These are phyloP conservation scores for Alternaria conjuncta DNA, from an alignment of 2,329 filamentous ascomycete genomes.

Conservation along the genomic window DNA sequence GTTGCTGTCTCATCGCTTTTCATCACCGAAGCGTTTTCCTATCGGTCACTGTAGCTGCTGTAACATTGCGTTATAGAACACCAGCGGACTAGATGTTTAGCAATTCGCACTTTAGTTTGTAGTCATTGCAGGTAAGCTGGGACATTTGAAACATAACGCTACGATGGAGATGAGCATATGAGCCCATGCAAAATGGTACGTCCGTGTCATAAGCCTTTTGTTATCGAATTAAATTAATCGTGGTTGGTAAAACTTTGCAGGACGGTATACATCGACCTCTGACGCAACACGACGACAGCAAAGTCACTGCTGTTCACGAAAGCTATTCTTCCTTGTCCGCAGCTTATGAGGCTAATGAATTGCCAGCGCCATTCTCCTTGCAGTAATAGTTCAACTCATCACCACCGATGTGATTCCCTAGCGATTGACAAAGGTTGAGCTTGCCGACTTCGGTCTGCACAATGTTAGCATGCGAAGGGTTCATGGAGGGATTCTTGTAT, in stretches of 20 bases:
- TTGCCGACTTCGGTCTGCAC: conserved; percentile 23
- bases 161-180: neutral
- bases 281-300: neutral
- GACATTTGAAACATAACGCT: neutral
- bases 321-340: neutral
- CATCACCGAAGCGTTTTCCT: neutral
- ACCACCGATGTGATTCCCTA: conserved; percentile 34
- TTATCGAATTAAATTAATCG: neutral
- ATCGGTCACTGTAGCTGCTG: neutral
- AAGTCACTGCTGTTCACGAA: neutral
- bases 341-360: conserved; percentile 13
- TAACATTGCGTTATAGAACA: neutral
- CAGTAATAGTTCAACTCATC: conserved; percentile 40
- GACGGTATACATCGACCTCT: neutral
- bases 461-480: neutral
- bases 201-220: neutral
- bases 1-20: neutral
- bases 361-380: conserved; percentile 24
- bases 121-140: neutral
- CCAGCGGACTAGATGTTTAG: neutral
- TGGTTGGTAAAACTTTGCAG: neutral
- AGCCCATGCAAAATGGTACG: neutral
- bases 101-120: neutral
- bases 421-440: conserved; percentile 30
- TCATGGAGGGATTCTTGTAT: neutral